phyloP scores from a whole-genome alignment of 192 early-diverging fungal species.

The Linnemannia exigua region DNA sequence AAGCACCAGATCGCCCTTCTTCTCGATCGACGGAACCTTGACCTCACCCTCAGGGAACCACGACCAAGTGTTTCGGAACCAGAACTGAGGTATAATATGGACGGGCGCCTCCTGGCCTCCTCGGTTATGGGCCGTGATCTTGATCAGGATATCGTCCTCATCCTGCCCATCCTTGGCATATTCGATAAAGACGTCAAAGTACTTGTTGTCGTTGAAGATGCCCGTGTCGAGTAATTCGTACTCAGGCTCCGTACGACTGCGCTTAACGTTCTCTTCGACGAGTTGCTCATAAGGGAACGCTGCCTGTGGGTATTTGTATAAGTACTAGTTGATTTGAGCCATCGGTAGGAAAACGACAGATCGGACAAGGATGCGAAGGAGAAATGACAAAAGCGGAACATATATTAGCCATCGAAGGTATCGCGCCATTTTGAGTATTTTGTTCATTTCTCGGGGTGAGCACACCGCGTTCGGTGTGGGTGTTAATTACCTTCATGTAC shows the following conservation, averaged over 20 bases:
- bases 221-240: conserved; percentile 50
- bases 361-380: too few species aligned
- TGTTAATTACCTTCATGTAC: conserved; percentile 47
- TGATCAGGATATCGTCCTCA: conserved; percentile 44
- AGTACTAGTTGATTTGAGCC: conserved; percentile 13
- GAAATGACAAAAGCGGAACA: neutral
- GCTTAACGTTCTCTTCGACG: conserved; percentile 12
- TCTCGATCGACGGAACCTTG: conserved; percentile 26
- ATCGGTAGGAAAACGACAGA: too few species aligned
- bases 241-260: conserved; percentile 29
- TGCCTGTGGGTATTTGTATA: conserved; percentile 55
- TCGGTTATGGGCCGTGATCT: conserved; percentile 52
- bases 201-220: conserved; percentile 48
- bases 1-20: conserved; percentile 7
- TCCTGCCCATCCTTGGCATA: conserved; percentile 50
- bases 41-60: conserved; percentile 45
- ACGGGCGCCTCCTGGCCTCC: conserved; percentile 36
- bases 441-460: too few species aligned
- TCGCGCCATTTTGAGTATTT: neutral
- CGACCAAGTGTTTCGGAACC: conserved; percentile 48
- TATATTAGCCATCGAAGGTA: neutral
- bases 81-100: conserved; percentile 40
- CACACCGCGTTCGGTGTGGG: neutral
- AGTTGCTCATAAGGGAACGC: conserved; percentile 51
- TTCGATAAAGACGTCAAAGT: conserved; percentile 56